phyloP scores from a whole-genome alignment of 148 eudicot species.

The Fallopia convolvulus region DNA sequence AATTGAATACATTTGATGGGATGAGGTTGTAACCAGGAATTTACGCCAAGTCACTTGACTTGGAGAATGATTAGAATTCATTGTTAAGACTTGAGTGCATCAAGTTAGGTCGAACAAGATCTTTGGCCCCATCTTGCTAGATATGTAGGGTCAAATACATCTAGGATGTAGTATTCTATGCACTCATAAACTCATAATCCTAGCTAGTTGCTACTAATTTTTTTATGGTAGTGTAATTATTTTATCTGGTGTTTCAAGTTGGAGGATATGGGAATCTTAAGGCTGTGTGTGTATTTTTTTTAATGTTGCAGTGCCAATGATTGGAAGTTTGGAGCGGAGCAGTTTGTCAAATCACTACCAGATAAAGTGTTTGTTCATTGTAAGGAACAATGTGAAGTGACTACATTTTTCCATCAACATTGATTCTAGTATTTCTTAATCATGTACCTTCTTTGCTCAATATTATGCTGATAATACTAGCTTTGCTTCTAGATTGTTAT shows the following conservation, averaged over 20 bases:
- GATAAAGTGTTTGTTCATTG: slow-evolving; percentile 92
- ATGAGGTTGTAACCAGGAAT: not conserved
- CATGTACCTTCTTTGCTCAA: not conserved
- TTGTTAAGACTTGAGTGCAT: not conserved
- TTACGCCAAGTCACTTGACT: not conserved
- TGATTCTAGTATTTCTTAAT: not conserved
- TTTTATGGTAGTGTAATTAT: not conserved
- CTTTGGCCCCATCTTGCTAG: not conserved
- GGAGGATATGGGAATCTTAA: not conserved
- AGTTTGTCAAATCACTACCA: slow-evolving; percentile 66
- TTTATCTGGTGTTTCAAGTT: not conserved
- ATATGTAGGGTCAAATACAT: not conserved
- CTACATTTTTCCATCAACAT: not conserved
- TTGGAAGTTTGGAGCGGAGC: slow-evolving; percentile 93
- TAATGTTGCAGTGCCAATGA: slow-evolving; percentile 55
- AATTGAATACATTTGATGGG: not conserved
- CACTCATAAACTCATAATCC: not conserved
- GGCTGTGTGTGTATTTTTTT: slow-evolving; percentile 1
- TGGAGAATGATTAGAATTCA: not conserved
- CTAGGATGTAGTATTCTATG: not conserved
- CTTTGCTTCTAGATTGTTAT: not conserved
- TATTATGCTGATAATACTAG: not conserved
- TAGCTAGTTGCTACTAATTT: not conserved
- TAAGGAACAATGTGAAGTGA: slow-evolving; percentile 32
- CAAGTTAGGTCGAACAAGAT: not conserved